Evolutionary conservation across 2,329 filamentous ascomycete species (phyloP).

Genomic region (Colletotrichum paranaense): DNA sequence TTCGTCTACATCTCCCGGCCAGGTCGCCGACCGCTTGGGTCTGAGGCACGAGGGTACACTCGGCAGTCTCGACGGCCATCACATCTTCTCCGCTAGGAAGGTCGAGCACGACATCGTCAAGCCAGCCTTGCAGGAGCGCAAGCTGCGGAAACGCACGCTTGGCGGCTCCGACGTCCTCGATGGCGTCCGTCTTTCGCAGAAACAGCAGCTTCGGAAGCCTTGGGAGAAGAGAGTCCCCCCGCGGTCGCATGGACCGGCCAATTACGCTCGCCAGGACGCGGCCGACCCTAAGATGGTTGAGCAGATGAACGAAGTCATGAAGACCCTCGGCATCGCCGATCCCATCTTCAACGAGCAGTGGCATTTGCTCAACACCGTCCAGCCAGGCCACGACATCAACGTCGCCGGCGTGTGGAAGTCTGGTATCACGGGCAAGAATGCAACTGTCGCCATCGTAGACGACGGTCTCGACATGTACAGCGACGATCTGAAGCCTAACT

Average conservation of each 20-base stretch:
- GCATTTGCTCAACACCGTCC: conserved; percentile 88
- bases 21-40: conserved; percentile 79
- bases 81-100: conserved; percentile 84
- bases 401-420: conserved; percentile 94
- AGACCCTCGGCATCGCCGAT: conserved; percentile 80
- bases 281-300: conserved; percentile 59
- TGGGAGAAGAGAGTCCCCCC: conserved; percentile 65
- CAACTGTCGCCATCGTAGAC: conserved; percentile 93
- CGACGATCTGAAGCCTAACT: conserved; percentile 91
- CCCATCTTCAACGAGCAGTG: conserved; percentile 95
- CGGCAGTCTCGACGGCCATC: conserved; percentile 81
- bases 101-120: conserved; percentile 69
- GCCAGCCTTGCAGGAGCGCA: conserved; percentile 62
- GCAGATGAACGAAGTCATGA: conserved; percentile 70
- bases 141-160: conserved; percentile 70
- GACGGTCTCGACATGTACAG: conserved; percentile 97
- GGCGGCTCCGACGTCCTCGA: conserved; percentile 72
- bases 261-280: conserved; percentile 36
- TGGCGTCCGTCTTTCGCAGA: conserved; percentile 81
- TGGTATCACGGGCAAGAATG: conserved; percentile 88
- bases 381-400: conserved; percentile 91
- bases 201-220: conserved; percentile 68
- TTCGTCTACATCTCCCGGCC: conserved; percentile 70
- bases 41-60: conserved; percentile 84
- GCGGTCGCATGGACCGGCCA: conserved; percentile 28